Conservation (phyloP, 768 basidiomycete genomes). For the Cystofilobasidium bisporidii region DNA sequence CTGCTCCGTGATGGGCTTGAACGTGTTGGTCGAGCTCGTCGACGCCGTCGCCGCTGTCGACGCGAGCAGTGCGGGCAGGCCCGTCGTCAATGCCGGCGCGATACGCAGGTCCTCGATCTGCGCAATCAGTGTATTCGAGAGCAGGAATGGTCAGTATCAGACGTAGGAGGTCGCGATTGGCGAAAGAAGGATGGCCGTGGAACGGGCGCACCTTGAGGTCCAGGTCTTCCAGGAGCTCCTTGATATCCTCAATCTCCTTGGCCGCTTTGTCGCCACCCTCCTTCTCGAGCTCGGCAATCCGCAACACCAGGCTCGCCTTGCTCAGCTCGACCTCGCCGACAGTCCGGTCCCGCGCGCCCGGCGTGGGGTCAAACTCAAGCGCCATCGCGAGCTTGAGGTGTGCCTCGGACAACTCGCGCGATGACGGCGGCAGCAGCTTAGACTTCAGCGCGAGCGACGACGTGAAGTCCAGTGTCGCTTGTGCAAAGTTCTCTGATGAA, state of each 20-base stretch:
- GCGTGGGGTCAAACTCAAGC: conserved; percentile 66
- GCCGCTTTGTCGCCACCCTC: conserved; percentile 67
- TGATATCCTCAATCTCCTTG: conserved; percentile 67
- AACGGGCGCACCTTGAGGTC: conserved; percentile 59
- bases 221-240: conserved; percentile 66
- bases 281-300: conserved; percentile 38
- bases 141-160: neutral
- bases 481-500: conserved; percentile 96
- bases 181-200: too few relatives aligned
- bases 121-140: conserved; percentile 5
- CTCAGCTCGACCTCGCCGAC: conserved; percentile 73
- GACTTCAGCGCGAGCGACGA: conserved; percentile 64
- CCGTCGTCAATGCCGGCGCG: conserved; percentile 47
- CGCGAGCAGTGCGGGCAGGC: conserved; percentile 32
- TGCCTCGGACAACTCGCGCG: conserved; percentile 83
- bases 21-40: conserved; percentile 28
- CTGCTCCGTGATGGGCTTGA: conserved; percentile 22
- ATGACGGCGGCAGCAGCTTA: conserved; percentile 68
- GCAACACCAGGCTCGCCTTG: conserved; percentile 54
- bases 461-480: conserved; percentile 80
- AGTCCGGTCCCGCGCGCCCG: conserved; percentile 66
- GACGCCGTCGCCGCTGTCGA: neutral
- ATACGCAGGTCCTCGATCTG: conserved; percentile 87
- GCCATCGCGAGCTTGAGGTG: conserved; percentile 92
- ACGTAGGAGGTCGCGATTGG: neutral